A percentile compares a stretch with the other conserved stretches of the same genome.
phyloP scores from a whole-genome alignment of 768 basidiomycete genomes.

The Dacryopinax spathularia region DNA sequence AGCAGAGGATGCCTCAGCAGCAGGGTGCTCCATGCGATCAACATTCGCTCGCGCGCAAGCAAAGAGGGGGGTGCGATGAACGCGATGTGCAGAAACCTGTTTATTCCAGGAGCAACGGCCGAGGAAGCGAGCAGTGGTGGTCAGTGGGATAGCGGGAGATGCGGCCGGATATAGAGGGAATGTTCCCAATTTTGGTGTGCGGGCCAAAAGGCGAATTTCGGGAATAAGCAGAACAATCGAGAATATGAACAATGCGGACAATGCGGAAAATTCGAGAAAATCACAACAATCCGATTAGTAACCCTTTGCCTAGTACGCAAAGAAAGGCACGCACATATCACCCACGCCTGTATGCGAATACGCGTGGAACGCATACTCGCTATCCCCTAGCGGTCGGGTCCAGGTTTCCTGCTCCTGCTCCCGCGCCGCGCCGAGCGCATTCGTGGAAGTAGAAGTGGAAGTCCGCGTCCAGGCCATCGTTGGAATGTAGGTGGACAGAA shows the following conservation, averaged over 20 bases:
- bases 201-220: too few relatives aligned
- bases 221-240: too few relatives aligned
- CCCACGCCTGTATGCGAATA: neutral
- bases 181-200: too few relatives aligned
- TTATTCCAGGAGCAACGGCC: neutral
- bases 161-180: too few relatives aligned
- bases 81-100: constrained; percentile 68
- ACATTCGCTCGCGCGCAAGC: constrained; percentile 36
- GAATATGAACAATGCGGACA: too few relatives aligned
- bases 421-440: too few relatives aligned
- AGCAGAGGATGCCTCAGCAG: constrained; percentile 58
- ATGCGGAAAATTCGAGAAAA: too few relatives aligned
- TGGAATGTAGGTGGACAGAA: too few relatives aligned
- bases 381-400: neutral
- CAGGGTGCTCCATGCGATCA: constrained; percentile 55
- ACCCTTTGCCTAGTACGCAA: too few relatives aligned
- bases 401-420: neutral
- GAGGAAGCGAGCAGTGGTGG: neutral
- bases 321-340: neutral
- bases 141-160: neutral
- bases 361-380: neutral
- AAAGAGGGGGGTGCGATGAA: constrained; percentile 37
- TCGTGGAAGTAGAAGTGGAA: neutral
- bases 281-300: too few relatives aligned
- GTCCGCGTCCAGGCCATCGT: neutral